A percentile compares a stretch with the other conserved stretches of the same genome.
These are phyloP conservation scores for Clathrus columnatus DNA, from an alignment of 768 basidiomycete genomes.

Conservation along the genomic window DNA sequence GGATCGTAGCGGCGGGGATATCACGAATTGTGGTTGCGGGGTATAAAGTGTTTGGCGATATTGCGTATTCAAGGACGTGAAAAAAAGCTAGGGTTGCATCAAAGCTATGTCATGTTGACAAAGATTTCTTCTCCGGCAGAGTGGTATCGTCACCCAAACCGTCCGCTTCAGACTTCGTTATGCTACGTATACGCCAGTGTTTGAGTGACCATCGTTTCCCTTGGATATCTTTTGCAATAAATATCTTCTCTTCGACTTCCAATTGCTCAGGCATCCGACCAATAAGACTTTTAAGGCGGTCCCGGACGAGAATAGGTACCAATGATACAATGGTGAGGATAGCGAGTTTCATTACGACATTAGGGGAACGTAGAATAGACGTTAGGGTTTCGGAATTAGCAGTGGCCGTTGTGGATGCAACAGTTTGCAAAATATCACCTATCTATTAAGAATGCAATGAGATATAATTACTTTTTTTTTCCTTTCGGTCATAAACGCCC, in stretches of 20 bases:
- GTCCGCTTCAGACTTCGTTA: neutral
- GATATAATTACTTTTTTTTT: constrained; percentile 8
- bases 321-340: constrained; percentile 78
- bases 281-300: constrained; percentile 53
- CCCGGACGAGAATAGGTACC: constrained; percentile 75
- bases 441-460: constrained; percentile 37
- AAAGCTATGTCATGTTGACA: neutral
- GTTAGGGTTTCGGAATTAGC: constrained; percentile 73
- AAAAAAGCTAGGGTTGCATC: neutral
- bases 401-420: constrained; percentile 43
- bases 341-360: constrained; percentile 75
- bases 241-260: neutral
- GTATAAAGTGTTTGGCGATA: neutral
- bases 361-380: constrained; percentile 73
- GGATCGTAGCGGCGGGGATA: neutral
- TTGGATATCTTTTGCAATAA: neutral
- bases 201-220: neutral
- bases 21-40: neutral
- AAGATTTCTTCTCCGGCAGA: neutral
- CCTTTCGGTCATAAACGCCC: constrained; percentile 21
- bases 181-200: neutral
- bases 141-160: neutral
- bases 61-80: neutral
- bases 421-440: constrained; percentile 79
- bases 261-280: constrained; percentile 4